Evolutionary conservation across 805 yeast species (phyloP).

Genomic region (Barnettozyma pratensis): DNA sequence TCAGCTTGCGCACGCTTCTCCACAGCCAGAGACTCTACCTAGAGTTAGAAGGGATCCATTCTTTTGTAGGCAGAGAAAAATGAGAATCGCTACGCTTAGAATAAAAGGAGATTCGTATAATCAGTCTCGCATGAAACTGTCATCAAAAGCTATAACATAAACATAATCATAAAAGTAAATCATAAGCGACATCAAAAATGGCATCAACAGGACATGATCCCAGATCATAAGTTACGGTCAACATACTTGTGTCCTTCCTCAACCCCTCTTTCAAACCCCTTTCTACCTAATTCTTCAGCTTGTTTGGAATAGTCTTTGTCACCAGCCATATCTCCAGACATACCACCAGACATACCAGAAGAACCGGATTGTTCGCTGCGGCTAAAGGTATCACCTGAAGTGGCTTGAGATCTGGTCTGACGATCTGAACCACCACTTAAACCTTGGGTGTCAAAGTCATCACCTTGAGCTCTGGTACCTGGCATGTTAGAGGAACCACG

Average conservation of each 20-base stretch:
- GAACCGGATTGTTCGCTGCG: not conserved
- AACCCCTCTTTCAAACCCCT: slow-evolving; percentile 19
- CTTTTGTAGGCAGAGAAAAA: too few species aligned
- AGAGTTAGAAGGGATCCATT: too few species aligned
- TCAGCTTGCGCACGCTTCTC: too few species aligned
- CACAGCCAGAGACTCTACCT: too few species aligned
- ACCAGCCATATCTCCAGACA: slow-evolving; percentile 3
- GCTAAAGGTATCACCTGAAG: not conserved
- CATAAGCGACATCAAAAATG: not conserved
- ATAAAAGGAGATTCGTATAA: too few species aligned
- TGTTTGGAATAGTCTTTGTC: slow-evolving; percentile 8
- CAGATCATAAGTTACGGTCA: slow-evolving; percentile 20
- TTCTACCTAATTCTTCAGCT: slow-evolving; percentile 19
- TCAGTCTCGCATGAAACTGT: too few species aligned
- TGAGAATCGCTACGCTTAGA: too few species aligned
- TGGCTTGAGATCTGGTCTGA: slow-evolving; percentile 23
- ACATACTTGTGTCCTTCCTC: slow-evolving; percentile 24
- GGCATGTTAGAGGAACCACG: not conserved
- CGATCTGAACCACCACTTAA: slow-evolving; percentile 11
- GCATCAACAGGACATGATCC: too few species aligned
- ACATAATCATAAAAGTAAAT: not conserved
- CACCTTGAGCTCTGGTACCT: slow-evolving; percentile 1
- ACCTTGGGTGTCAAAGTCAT: not conserved
- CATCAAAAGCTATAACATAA: not conserved
- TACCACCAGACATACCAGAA: slow-evolving; percentile 4